Evolutionary conservation across 2,329 filamentous ascomycete genomes (phyloP), one percentile per base, ranked within the genome.

Genomic region (Fusarium sarcochroum): DNA sequence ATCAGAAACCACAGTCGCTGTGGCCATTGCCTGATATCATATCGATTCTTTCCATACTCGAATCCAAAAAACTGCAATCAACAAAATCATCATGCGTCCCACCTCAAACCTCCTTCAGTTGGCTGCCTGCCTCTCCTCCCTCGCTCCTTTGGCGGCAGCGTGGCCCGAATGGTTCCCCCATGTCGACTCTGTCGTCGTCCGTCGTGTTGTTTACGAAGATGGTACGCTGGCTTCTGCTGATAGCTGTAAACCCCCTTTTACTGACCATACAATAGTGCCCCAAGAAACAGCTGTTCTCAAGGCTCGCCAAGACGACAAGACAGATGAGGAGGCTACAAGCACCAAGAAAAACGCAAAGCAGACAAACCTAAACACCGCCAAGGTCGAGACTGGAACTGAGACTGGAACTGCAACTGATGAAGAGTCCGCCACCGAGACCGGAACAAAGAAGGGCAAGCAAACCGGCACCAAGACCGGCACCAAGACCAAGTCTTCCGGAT

Each of bases 81-180:
- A 45, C n/a, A 52, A 46, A 37, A 25, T 41, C 71, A 77, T 58
- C 51, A 89, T 89, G 87, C 86, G 81, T 81, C 77, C 83, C 66
- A 78, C 83, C 66, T 77, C 77, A 48, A 80, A 80, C 49, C 71
- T 87, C 55, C 76, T 83, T 74, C 81, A 83, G 44, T 73, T 87
- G 70, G 82, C 86, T 51, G 68, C 85, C 56, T 80, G 88, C 69
- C 80, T 89, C 17, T 78, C 78, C 42, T 83, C 87, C 32, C 77
- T 89, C 53, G 78, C 84, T 10, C 81, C 84, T 17, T 68, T 86
- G 21, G 82, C 83, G n/a, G 82, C 85, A 54, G 86, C 83, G 58
- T 89, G 87, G 87, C 84, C 87, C 20, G 78, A 76, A 65, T 88
- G 85, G 83, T 78, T 89, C 37, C 86, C 87, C 18, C 82, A 85